Conservation (phyloP, 2,329 filamentous ascomycete species). For the Cryphonectria japonica region DNA sequence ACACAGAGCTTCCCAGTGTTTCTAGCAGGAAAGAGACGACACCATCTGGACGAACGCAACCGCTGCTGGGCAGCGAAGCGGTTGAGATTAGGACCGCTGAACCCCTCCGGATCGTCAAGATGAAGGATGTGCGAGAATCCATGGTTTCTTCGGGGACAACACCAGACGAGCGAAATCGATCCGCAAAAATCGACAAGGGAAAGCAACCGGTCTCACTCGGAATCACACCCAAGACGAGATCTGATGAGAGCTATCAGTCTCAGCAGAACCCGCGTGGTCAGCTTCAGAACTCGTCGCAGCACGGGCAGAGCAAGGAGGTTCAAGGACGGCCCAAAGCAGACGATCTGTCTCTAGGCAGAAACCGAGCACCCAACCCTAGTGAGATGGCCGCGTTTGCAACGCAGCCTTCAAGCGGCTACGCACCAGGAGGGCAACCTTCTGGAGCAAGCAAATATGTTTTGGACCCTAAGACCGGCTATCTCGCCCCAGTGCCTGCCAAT, state of each 20-base stretch:
- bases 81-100: constrained; percentile 8
- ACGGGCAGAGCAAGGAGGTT: neutral
- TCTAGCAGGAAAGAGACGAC: neutral
- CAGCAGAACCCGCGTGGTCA: neutral
- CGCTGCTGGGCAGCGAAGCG: neutral
- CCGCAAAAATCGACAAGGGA: neutral
- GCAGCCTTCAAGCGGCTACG: neutral
- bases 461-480: constrained; percentile 7
- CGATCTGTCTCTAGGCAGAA: neutral
- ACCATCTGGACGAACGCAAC: neutral
- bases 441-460: neutral
- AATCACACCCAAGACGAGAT: neutral
- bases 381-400: neutral
- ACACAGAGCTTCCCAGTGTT: neutral
- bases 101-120: constrained; percentile 3
- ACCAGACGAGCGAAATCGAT: neutral
- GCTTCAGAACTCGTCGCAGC: neutral
- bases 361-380: neutral
- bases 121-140: constrained; percentile 6
- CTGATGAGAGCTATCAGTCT: neutral
- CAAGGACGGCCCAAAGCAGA: neutral
- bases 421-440: neutral
- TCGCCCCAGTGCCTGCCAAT: neutral
- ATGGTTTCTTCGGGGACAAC: neutral
- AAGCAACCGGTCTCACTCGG: neutral